Percentiles rank a stretch among this genome's conserved stretches.
phyloP scores from a whole-genome alignment of 2,329 filamentous ascomycete species.

The Polytolypa hystricis region DNA sequence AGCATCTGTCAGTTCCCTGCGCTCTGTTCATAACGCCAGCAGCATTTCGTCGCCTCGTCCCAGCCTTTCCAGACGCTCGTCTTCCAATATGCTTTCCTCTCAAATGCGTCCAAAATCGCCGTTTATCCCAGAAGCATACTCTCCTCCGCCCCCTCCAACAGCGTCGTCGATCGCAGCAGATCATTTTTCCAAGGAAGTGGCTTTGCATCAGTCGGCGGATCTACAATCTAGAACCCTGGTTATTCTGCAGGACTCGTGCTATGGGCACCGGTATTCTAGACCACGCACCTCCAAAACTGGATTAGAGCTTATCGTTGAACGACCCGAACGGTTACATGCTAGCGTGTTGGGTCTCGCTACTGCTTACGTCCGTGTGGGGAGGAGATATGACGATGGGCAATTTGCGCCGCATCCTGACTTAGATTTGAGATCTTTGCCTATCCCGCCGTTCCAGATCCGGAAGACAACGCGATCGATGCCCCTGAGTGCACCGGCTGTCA shows the following conservation, averaged over 20 bases:
- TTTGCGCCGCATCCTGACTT: slow-evolving; percentile 56
- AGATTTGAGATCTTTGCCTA: slow-evolving; percentile 43
- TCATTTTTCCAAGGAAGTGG: slow-evolving; percentile 60
- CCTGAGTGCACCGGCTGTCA: slow-evolving; percentile 65
- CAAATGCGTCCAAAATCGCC: slow-evolving; percentile 21
- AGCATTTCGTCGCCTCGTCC: slow-evolving; percentile 17
- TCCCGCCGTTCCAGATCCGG: slow-evolving; percentile 69
- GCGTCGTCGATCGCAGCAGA: slow-evolving; percentile 51
- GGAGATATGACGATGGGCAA: slow-evolving; percentile 59
- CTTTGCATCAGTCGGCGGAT: slow-evolving; percentile 43
- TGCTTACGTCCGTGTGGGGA: slow-evolving; percentile 84
- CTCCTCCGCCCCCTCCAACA: slow-evolving; percentile 27
- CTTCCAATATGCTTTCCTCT: slow-evolving; percentile 17
- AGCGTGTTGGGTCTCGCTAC: slow-evolving; percentile 69
- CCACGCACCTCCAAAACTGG: slow-evolving; percentile 62
- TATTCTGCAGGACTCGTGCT: slow-evolving; percentile 84
- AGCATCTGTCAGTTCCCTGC: slow-evolving; percentile 27
- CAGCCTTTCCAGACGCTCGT: slow-evolving; percentile 25
- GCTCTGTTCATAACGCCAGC: slow-evolving; percentile 21
- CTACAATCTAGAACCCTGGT: slow-evolving; percentile 56
- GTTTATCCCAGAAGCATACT: slow-evolving; percentile 8
- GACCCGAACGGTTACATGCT: slow-evolving; percentile 82
- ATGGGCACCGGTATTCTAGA: slow-evolving; percentile 82
- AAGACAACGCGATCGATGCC: slow-evolving; percentile 65
- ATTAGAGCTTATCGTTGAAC: slow-evolving; percentile 76